phyloP scores from a whole-genome alignment of 352 stramenopile genomes.

The Thalassiosira hispida region DNA sequence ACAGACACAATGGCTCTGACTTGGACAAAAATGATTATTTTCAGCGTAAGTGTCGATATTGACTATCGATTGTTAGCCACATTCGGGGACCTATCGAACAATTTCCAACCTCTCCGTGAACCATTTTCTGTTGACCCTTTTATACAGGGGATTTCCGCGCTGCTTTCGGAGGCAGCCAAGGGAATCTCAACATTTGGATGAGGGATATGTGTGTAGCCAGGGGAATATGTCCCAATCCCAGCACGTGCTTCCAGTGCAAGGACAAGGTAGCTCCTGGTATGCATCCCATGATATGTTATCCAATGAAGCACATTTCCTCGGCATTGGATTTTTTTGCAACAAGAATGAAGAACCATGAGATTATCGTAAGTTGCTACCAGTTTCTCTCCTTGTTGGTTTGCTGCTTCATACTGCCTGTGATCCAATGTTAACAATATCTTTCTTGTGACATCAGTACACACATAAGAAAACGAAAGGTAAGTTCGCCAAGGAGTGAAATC shows the following conservation, averaged over 20 bases:
- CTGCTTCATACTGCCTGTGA: too few relatives aligned
- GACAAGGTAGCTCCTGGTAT: background rate
- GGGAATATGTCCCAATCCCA: slow-evolving; percentile 37
- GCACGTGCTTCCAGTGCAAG: slow-evolving; percentile 43
- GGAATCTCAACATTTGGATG: slow-evolving; percentile 13
- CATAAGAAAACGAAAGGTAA: slow-evolving; percentile 56
- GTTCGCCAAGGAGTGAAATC: slow-evolving; percentile 19
- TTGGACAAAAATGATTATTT: slow-evolving; percentile 84
- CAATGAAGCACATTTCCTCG: slow-evolving; percentile 66
- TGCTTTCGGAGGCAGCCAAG: slow-evolving; percentile 16
- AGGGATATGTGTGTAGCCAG: slow-evolving; percentile 44
- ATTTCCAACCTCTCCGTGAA: too few relatives aligned
- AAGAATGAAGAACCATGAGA: slow-evolving; percentile 51
- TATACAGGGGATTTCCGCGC: slow-evolving; percentile 50
- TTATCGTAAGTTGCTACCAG: slow-evolving; percentile 15
- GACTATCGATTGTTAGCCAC: too few relatives aligned
- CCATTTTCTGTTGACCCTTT: too few relatives aligned
- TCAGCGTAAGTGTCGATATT: too few relatives aligned
- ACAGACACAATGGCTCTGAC: slow-evolving; percentile 65
- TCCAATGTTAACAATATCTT: too few relatives aligned
- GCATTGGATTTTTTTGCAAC: slow-evolving; percentile 66
- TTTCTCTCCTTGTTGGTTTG: background rate
- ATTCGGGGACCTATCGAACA: too few relatives aligned
- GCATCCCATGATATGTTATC: slow-evolving; percentile 74
- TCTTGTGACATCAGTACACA: slow-evolving; percentile 37